These are phyloP conservation scores for Neofusicoccum cordaticola DNA, from an alignment of 2,329 filamentous ascomycete species.

Conservation along the genomic window DNA sequence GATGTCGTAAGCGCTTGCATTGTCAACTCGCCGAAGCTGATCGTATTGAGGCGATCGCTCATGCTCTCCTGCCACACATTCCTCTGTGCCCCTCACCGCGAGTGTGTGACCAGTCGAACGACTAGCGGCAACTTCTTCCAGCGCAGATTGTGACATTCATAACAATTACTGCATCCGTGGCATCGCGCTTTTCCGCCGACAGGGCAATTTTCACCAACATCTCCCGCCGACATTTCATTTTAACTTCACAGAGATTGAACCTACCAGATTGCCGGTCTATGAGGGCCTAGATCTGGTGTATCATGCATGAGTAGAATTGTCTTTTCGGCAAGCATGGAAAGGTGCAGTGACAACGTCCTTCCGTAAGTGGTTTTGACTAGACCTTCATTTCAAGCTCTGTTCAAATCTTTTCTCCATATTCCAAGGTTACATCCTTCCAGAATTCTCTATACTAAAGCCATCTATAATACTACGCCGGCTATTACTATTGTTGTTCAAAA, in stretches of 20 bases:
- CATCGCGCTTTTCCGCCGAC: neutral
- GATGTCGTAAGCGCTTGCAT: slow-evolving; percentile 8
- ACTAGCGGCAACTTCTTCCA: neutral
- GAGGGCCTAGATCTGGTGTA: neutral
- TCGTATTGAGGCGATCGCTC: neutral
- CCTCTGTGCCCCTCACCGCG: neutral
- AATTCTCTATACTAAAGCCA: neutral
- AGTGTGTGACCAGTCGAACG: neutral
- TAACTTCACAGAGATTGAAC: neutral
- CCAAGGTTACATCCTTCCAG: neutral
- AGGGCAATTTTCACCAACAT: neutral
- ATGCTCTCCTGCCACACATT: neutral
- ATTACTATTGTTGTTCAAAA: neutral
- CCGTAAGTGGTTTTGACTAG: neutral
- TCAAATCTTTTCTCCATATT: neutral
- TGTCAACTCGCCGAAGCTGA: neutral
- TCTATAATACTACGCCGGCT: neutral
- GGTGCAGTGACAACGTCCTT: neutral
- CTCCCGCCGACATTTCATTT: neutral
- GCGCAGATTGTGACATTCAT: slow-evolving; percentile 1
- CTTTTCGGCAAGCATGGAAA: neutral
- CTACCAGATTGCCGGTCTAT: neutral
- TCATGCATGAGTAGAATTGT: neutral
- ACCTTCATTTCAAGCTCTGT: neutral
- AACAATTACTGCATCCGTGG: neutral